A percentile compares a stretch with the other conserved stretches of the same genome.
Conservation (phyloP, 1,139 yeast genomes). For the Saccharomyces hybrid region DNA sequence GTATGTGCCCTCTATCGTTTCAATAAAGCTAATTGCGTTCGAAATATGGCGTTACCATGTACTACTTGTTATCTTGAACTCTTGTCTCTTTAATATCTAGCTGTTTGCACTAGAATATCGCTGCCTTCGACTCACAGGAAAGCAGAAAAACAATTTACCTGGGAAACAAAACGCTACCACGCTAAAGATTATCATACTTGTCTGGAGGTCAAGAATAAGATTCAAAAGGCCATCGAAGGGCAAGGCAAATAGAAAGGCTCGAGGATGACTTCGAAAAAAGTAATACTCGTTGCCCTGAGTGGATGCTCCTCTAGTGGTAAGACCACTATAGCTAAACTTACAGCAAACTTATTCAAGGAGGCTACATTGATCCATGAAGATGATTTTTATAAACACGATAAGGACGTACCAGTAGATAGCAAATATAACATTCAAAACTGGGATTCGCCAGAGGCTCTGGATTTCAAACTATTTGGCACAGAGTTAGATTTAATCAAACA, state of each 20-base stretch:
- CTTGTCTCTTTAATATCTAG: not conserved
- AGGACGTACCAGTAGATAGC: conserved; percentile 58
- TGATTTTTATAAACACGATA: conserved; percentile 71
- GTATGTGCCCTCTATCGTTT: too few species aligned
- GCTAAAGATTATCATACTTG: too few species aligned
- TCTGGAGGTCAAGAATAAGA: not conserved
- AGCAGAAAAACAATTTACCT: not conserved
- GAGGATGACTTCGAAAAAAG: conserved; percentile 8
- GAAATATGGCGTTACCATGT: too few species aligned
- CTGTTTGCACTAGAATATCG: not conserved
- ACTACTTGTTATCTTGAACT: not conserved
- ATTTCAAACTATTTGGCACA: conserved; percentile 46
- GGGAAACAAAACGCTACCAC: not conserved
- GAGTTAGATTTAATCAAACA: conserved; percentile 40
- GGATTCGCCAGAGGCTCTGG: conserved; percentile 88
- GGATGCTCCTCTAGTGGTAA: conserved; percentile 94
- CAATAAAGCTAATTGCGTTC: too few species aligned
- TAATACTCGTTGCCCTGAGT: conserved; percentile 55
- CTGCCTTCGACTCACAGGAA: not conserved
- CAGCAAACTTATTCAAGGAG: conserved; percentile 40
- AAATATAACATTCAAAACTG: conserved; percentile 59
- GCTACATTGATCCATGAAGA: conserved; percentile 73
- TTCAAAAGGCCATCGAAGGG: not conserved
- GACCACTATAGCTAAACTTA: conserved; percentile 41
- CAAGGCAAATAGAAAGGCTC: not conserved